Conservation (phyloP, 2,329 filamentous ascomycete genomes). For the Cordyceps tenuipes region DNA sequence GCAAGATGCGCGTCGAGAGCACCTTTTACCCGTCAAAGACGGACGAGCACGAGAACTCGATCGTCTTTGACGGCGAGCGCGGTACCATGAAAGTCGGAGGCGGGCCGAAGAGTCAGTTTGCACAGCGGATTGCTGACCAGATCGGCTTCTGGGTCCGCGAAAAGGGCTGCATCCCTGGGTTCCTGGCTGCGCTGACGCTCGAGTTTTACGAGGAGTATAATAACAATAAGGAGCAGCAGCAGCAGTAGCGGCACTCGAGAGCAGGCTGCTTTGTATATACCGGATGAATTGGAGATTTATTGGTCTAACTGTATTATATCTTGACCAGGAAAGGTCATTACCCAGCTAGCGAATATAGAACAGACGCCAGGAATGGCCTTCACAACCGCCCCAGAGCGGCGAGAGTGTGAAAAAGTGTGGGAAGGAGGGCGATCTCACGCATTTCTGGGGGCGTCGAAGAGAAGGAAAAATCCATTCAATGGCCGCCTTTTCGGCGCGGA, state of each 20-base stretch:
- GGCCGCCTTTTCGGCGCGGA: no score
- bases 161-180: conserved; percentile 86
- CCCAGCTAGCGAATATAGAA: conserved; percentile 85
- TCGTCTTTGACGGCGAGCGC: conserved; percentile 84
- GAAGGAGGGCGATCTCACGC: background rate
- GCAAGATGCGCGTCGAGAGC: conserved; percentile 83
- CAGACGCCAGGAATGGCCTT: conserved; percentile 74
- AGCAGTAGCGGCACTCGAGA: background rate
- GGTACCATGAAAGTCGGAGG: conserved; percentile 98
- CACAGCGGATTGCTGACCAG: conserved; percentile 71
- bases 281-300: background rate
- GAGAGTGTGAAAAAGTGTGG: conserved; percentile 42
- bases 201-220: conserved; percentile 77
- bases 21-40: conserved; percentile 67
- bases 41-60: conserved; percentile 64
- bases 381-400: conserved; percentile 66
- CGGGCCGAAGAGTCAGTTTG: conserved; percentile 79
- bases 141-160: conserved; percentile 96
- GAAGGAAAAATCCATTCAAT: background rate
- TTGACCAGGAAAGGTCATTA: conserved; percentile 69
- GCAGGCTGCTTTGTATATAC: background rate
- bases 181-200: conserved; percentile 80
- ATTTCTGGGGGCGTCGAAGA: background rate
- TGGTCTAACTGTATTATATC: background rate
- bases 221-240: conserved; percentile 5